Conservation (phyloP, 345 rosid genomes). For the Dovyalis caffra region DNA sequence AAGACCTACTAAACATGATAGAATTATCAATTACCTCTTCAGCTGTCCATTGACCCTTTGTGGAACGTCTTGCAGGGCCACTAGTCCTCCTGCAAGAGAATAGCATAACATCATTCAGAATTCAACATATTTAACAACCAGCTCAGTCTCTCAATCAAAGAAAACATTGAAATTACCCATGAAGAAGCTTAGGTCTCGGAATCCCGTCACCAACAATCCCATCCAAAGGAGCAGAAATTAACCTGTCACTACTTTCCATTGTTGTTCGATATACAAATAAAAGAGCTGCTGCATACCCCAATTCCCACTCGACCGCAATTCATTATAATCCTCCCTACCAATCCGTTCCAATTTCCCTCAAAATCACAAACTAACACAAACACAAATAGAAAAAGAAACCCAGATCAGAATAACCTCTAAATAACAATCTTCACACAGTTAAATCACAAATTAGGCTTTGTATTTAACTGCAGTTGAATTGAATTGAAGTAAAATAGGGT, state of each 20-base stretch:
- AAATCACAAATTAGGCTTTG: not conserved
- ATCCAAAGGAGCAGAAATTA: slow-evolving; percentile 52
- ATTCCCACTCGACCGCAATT: slow-evolving; percentile 49
- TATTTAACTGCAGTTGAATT: not conserved
- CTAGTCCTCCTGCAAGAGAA: slow-evolving; percentile 66
- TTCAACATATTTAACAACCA: not conserved
- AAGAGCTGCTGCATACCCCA: slow-evolving; percentile 36
- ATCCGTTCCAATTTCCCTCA: slow-evolving; percentile 15
- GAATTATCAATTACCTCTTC: slow-evolving; percentile 63
- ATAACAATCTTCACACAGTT: not conserved
- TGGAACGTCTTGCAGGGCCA: slow-evolving; percentile 97
- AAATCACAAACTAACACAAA: slow-evolving; percentile 27
- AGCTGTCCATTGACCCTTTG: slow-evolving; percentile 98
- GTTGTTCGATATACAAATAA: slow-evolving; percentile 39
- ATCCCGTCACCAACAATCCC: slow-evolving; percentile 51
- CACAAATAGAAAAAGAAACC: not conserved
- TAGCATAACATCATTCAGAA: not conserved
- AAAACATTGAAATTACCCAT: slow-evolving; percentile 57
- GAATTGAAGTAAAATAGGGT: not conserved
- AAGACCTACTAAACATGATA: slow-evolving; percentile 1
- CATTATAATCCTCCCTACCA: slow-evolving; percentile 42
- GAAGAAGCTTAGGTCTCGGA: slow-evolving; percentile 53
- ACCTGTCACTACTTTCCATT: slow-evolving; percentile 82
- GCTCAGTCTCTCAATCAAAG: not conserved
- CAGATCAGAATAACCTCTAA: not conserved